Percentiles rank a stretch among this genome's conserved stretches.
Conservation (phyloP, 257 asterid genomes). For the Forsythia suspensa region DNA sequence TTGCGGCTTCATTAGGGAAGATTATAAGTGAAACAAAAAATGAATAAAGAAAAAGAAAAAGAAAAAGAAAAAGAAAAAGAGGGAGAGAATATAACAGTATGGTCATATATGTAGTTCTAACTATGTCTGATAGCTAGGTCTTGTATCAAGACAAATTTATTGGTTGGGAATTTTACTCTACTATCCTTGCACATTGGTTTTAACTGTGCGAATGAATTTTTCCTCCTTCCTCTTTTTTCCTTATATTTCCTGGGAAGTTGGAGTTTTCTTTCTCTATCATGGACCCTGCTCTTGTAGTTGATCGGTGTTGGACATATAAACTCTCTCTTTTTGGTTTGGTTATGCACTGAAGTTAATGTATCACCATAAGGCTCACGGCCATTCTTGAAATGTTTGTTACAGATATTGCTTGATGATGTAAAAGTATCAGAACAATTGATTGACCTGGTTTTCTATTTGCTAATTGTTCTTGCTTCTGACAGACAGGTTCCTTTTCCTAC, state of each 20-base stretch:
- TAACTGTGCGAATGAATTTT: no score
- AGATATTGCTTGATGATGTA: conserved; percentile 85
- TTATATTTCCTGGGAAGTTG: no score
- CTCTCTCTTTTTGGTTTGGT: conserved; percentile 18
- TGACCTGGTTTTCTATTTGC: conserved; percentile 76
- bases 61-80: background rate
- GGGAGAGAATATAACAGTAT: background rate
- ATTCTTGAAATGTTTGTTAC: conserved; percentile 36
- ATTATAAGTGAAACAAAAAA: background rate
- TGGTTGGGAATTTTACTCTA: background rate
- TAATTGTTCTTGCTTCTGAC: conserved; percentile 67
- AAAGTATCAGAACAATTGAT: conserved; percentile 86
- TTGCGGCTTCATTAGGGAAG: conserved; percentile 2
- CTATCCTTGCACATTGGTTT: no score
- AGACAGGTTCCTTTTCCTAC: conserved; percentile 58
- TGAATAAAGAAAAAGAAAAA: no score
- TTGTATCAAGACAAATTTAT: background rate
- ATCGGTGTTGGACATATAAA: no score
- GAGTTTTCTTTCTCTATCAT: no score
- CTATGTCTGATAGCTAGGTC: background rate
- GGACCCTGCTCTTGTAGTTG: no score
- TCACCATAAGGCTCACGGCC: conserved; percentile 10
- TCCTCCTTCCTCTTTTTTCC: no score
- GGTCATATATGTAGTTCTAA: background rate
- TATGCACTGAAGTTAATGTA: conserved; percentile 3